Percentiles rank a stretch among this genome's conserved stretches.
phyloP scores from a whole-genome alignment of 2,329 filamentous ascomycete species.

The Curvularia verruculosa region DNA sequence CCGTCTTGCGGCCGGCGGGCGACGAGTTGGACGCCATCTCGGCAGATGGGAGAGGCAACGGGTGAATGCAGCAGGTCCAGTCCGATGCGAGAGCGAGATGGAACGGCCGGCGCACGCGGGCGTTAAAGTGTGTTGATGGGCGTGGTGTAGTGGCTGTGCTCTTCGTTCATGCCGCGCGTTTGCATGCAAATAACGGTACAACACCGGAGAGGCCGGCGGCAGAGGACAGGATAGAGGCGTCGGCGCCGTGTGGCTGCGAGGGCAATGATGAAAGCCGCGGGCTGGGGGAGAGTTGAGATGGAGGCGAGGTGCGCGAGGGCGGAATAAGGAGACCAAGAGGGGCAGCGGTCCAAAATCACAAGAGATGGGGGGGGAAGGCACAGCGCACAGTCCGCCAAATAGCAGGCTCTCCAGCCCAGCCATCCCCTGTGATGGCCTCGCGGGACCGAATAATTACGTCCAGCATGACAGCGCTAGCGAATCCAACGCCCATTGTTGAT shows the following conservation, averaged over 20 bases:
- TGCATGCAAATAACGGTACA: constrained; percentile 32
- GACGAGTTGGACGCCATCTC: constrained; percentile 70
- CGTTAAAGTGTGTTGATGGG: constrained; percentile 46
- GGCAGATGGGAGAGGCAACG: constrained; percentile 46
- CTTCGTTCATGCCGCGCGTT: constrained; percentile 38
- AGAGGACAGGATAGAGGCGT: constrained; percentile 3
- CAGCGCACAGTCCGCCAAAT: constrained; percentile 12
- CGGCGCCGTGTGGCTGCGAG: constrained; percentile 18
- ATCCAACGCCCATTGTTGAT: constrained; percentile 14
- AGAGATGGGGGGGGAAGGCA: constrained; percentile 11
- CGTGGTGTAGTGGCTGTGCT: constrained; percentile 32
- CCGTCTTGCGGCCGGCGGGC: constrained; percentile 72
- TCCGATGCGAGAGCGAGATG: constrained; percentile 21
- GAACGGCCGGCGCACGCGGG: constrained; percentile 43
- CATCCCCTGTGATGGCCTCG: constrained; percentile 24
- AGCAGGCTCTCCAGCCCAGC: constrained; percentile 22
- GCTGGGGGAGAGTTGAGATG: constrained; percentile 20
- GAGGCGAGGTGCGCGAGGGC: constrained; percentile 23
- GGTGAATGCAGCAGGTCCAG: constrained; percentile 12
- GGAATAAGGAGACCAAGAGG: constrained; percentile 26
- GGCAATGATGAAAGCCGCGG: constrained; percentile 39
- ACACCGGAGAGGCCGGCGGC: constrained; percentile 34
- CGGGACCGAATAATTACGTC: constrained; percentile 19
- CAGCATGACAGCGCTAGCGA: constrained; percentile 17
- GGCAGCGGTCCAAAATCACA: constrained; percentile 16